Evolutionary conservation across 371 early-diverging fungal genomes (phyloP).

Genomic region (Mucor mucedo): DNA sequence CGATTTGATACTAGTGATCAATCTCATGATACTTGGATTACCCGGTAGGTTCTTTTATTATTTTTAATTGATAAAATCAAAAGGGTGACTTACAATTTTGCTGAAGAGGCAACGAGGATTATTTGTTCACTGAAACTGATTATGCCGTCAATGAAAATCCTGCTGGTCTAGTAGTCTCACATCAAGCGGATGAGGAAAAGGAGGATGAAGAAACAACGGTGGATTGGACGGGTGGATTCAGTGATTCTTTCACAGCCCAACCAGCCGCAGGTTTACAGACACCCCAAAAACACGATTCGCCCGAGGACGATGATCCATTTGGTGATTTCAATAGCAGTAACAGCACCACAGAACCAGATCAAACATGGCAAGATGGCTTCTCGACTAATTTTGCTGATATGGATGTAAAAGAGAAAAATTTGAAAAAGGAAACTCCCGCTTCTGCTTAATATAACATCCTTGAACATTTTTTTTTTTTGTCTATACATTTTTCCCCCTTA

Average conservation of each 20-base stretch:
- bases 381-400: constrained; percentile 20
- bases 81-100: not conserved
- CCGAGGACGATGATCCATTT: constrained; percentile 40
- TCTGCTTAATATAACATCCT: not conserved
- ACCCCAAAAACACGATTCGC: not conserved
- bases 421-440: not conserved
- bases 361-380: constrained; percentile 16
- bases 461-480: too few relatives aligned
- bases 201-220: constrained; percentile 28
- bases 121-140: not conserved
- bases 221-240: constrained; percentile 9
- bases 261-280: not conserved
- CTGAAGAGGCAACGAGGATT: not conserved
- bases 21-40: not conserved
- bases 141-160: not conserved
- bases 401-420: constrained; percentile 9
- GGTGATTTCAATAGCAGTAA: constrained; percentile 33
- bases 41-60: not conserved
- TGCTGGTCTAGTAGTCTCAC: not conserved
- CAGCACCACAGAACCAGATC: constrained; percentile 4
- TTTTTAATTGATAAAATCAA: not conserved
- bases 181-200: constrained; percentile 29
- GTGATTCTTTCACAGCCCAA: not conserved
- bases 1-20: not conserved
- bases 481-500: too few relatives aligned